Percentiles rank a stretch among this genome's conserved stretches.
These are phyloP conservation scores for Heterobasidion parviporum DNA, from an alignment of 1,284 basidiomycete species.

Conservation along the genomic window DNA sequence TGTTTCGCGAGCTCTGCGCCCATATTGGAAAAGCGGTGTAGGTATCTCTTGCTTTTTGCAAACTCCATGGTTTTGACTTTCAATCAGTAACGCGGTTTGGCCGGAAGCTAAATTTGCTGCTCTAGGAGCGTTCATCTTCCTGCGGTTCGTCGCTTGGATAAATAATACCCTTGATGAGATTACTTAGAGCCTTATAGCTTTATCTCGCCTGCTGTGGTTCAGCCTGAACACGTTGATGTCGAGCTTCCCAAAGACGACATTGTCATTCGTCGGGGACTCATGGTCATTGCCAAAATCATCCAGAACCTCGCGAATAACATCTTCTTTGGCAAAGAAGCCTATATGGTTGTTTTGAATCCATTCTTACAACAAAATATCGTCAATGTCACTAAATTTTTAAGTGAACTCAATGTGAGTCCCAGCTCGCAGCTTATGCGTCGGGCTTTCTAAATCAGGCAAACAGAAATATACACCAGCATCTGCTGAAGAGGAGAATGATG, in stretches of 20 bases:
- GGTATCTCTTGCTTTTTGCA: slow-evolving; percentile 22
- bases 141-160: slow-evolving; percentile 42
- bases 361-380: slow-evolving; percentile 75
- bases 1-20: slow-evolving; percentile 83
- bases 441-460: neutral
- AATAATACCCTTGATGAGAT: neutral
- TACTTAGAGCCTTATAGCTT: slow-evolving; percentile 35
- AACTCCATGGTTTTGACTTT: neutral
- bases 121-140: slow-evolving; percentile 86
- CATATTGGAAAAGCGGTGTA: slow-evolving; percentile 81
- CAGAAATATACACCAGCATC: slow-evolving; percentile 48
- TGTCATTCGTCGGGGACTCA: slow-evolving; percentile 66
- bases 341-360: slow-evolving; percentile 76
- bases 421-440: slow-evolving; percentile 4
- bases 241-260: slow-evolving; percentile 59
- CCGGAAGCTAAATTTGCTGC: slow-evolving; percentile 82
- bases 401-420: slow-evolving; percentile 63
- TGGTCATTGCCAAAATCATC: slow-evolving; percentile 84
- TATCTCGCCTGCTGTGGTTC: slow-evolving; percentile 80
- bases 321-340: slow-evolving; percentile 81
- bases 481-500: slow-evolving; percentile 51
- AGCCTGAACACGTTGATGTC: slow-evolving; percentile 79
- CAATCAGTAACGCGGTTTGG: slow-evolving; percentile 53
- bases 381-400: slow-evolving; percentile 77
- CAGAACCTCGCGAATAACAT: slow-evolving; percentile 93